Evolutionary conservation across 2,329 filamentous ascomycete species (phyloP).

Genomic region (Calonectria montana): DNA sequence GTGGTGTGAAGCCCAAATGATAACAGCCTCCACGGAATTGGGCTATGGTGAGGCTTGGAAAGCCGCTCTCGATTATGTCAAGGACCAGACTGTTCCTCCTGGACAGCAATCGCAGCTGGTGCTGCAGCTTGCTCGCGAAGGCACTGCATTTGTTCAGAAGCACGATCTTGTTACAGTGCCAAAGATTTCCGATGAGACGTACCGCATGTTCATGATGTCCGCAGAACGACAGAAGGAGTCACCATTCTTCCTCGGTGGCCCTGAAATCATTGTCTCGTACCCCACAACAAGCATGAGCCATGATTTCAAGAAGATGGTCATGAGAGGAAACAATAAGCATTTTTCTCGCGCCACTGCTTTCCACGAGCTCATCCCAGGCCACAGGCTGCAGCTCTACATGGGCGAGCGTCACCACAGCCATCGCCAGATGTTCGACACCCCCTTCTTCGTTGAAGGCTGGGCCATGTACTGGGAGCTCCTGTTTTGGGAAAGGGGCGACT

Average conservation of each 20-base stretch:
- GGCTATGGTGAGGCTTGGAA: slow-evolving; percentile 63
- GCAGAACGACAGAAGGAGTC: slow-evolving; percentile 64
- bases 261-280: slow-evolving; percentile 66
- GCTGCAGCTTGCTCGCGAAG: slow-evolving; percentile 61
- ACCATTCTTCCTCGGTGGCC: slow-evolving; percentile 70
- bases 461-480: slow-evolving; percentile 72
- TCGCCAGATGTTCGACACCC: slow-evolving; percentile 64
- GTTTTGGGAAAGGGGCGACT: slow-evolving; percentile 65
- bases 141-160: slow-evolving; percentile 62
- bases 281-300: slow-evolving; percentile 65
- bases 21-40: slow-evolving; percentile 59
- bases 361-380: slow-evolving; percentile 71
- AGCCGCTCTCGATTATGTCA: slow-evolving; percentile 66
- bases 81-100: slow-evolving; percentile 64
- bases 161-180: slow-evolving; percentile 68
- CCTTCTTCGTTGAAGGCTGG: slow-evolving; percentile 72
- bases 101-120: slow-evolving; percentile 66
- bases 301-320: slow-evolving; percentile 67
- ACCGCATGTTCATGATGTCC: slow-evolving; percentile 68
- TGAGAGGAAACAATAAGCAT: slow-evolving; percentile 69
- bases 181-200: slow-evolving; percentile 62
- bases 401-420: slow-evolving; percentile 60
- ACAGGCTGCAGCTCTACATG: slow-evolving; percentile 65
- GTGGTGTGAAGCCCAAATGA: slow-evolving; percentile 69
- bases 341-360: slow-evolving; percentile 70